phyloP scores from a whole-genome alignment of 2,329 filamentous ascomycete genomes.

The Neopestalotiopsis sp. region DNA sequence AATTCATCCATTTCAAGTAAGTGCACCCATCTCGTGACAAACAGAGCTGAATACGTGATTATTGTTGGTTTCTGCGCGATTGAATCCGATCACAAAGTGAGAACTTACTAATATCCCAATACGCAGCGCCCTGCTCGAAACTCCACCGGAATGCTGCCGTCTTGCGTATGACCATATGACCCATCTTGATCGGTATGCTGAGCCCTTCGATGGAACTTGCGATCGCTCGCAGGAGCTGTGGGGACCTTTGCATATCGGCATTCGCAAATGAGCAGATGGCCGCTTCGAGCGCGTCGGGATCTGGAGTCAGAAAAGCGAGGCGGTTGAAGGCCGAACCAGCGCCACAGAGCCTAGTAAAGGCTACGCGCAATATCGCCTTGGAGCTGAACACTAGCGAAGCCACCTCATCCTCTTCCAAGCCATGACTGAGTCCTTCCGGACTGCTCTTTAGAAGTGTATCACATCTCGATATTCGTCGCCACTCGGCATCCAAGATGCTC shows the following conservation, averaged over 20 bases:
- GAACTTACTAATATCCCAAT: background rate
- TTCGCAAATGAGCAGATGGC: background rate
- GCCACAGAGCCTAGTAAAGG: background rate
- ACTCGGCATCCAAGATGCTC: background rate
- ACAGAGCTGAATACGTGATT: background rate
- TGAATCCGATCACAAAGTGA: background rate
- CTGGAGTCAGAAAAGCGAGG: background rate
- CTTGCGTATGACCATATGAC: slow-evolving; percentile 1
- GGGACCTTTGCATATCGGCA: background rate
- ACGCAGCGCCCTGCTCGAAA: background rate
- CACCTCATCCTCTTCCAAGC: background rate
- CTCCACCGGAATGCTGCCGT: slow-evolving; percentile 1
- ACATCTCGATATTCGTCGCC: background rate
- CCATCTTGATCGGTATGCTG: background rate
- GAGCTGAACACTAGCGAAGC: background rate
- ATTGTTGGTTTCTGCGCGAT: background rate
- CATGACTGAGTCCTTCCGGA: background rate
- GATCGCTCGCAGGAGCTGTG: background rate
- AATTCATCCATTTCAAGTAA: background rate
- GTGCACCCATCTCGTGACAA: background rate
- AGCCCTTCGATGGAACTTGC: background rate
- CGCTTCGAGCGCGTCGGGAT: background rate
- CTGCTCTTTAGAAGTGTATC: background rate
- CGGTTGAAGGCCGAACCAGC: background rate
- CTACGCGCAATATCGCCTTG: background rate